phyloP scores from a whole-genome alignment of 495 filamentous ascomycete genomes.

The Aspergillus campestris region DNA sequence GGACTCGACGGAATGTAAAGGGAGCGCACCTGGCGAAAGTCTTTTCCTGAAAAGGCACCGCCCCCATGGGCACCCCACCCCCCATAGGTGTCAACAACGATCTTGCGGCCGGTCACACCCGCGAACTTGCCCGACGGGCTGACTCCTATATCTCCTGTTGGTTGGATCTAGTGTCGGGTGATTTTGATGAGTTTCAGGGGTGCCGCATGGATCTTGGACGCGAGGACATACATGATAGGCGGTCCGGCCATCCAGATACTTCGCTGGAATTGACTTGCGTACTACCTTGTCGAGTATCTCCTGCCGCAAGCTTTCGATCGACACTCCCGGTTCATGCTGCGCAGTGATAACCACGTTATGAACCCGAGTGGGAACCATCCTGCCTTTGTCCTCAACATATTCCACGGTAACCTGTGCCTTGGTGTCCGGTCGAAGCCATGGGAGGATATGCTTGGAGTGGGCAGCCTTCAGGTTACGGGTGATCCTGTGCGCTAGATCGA shows the following conservation, averaged over 20 bases:
- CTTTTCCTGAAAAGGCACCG: conserved; percentile 99
- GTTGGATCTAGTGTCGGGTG: too few species aligned
- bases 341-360: conserved; percentile 96
- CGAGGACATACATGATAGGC: conserved; percentile 98
- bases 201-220: conserved; percentile 96
- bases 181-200: conserved; percentile 97
- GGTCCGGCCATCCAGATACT: conserved; percentile 86
- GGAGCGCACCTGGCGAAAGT: conserved; percentile 99
- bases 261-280: conserved; percentile 80
- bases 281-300: conserved; percentile 97
- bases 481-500: conserved; percentile 89
- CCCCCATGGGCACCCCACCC: conserved; percentile 99
- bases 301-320: conserved; percentile 86
- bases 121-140: too few species aligned
- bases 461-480: conserved; percentile 87
- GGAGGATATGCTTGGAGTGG: conserved; percentile 73
- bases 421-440: conserved; percentile 95
- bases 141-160: too few species aligned
- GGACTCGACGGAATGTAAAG: too few species aligned
- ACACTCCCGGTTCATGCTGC: conserved; percentile 83
- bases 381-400: conserved; percentile 93
- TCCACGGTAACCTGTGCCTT: conserved; percentile 99
- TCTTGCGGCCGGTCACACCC: conserved; percentile 97
- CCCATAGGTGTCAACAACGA: conserved; percentile 99
- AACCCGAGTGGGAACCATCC: conserved; percentile 82